Evolutionary conservation across 2,329 filamentous ascomycete genomes (phyloP).

Genomic region (Cordyceps javanica): DNA sequence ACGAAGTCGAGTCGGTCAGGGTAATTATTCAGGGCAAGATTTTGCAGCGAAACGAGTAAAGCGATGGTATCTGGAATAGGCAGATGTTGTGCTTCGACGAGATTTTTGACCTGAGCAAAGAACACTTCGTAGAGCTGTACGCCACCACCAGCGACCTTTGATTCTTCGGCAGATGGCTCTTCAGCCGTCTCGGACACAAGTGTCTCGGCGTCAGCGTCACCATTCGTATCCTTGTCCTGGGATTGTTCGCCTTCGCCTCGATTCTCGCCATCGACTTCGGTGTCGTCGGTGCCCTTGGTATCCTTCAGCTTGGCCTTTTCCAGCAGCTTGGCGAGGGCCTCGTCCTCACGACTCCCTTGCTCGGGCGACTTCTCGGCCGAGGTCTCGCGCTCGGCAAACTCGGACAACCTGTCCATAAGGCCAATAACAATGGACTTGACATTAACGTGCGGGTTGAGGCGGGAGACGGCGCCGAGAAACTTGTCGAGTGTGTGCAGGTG

Average conservation of each 20-base stretch:
- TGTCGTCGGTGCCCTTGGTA: constrained; percentile 23
- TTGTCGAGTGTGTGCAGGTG: constrained; percentile 95
- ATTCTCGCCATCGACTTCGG: constrained; percentile 27
- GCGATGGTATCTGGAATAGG: constrained; percentile 94
- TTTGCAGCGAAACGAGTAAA: constrained; percentile 85
- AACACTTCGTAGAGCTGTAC: constrained; percentile 95
- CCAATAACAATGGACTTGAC: constrained; percentile 98
- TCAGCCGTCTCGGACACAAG: constrained; percentile 32
- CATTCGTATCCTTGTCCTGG: constrained; percentile 18
- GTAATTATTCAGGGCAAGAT: constrained; percentile 93
- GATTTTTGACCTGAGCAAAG: constrained; percentile 88
- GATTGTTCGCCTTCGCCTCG: constrained; percentile 27
- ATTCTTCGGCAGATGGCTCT: constrained; percentile 25
- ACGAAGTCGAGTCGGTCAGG: constrained; percentile 89
- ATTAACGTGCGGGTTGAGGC: constrained; percentile 93
- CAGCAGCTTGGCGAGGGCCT: constrained; percentile 71
- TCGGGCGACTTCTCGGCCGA: constrained; percentile 64
- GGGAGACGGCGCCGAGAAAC: constrained; percentile 85
- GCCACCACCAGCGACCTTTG: constrained; percentile 50
- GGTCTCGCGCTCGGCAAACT: constrained; percentile 87
- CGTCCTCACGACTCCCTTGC: constrained; percentile 72
- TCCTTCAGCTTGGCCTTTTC: constrained; percentile 65
- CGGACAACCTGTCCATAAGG: constrained; percentile 91
- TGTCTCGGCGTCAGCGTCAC: constrained; percentile 24
- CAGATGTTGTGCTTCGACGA: constrained; percentile 85